Percentiles rank a stretch among this genome's conserved stretches.
These are phyloP conservation scores for Penicillium rolfsii DNA, from an alignment of 2,329 filamentous ascomycete genomes.

Conservation along the genomic window DNA sequence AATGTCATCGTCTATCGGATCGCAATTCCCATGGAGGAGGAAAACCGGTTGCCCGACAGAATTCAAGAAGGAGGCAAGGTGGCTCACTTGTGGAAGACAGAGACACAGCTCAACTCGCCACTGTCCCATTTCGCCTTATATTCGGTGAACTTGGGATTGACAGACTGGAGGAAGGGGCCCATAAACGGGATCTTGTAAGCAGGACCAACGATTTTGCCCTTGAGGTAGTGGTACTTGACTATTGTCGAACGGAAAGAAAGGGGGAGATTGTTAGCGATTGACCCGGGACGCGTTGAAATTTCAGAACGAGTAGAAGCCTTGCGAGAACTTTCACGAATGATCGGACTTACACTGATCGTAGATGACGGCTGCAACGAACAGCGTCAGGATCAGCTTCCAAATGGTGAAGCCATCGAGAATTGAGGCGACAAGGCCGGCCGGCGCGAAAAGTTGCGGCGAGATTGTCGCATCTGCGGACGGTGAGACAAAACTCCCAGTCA, in stretches of 20 bases:
- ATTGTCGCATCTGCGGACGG: constrained; percentile 66
- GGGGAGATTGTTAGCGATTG: constrained; percentile 19
- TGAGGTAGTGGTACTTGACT: constrained; percentile 76
- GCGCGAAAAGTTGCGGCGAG: constrained; percentile 56
- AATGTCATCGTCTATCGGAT: neutral
- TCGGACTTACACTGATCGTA: constrained; percentile 84
- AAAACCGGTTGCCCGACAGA: neutral
- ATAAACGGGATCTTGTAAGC: constrained; percentile 81
- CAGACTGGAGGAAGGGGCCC: constrained; percentile 90
- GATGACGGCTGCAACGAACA: constrained; percentile 71
- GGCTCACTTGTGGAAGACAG: constrained; percentile 95
- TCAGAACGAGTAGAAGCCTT: constrained; percentile 5
- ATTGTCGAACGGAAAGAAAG: constrained; percentile 14
- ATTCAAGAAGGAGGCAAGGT: neutral
- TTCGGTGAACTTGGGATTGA: constrained; percentile 87
- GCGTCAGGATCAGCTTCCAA: constrained; percentile 69
- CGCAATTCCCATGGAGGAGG: neutral
- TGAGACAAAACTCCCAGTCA: constrained; percentile 71
- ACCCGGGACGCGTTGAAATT: constrained; percentile 6
- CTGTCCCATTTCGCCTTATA: constrained; percentile 93
- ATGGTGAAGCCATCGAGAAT: constrained; percentile 62
- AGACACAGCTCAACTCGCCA: constrained; percentile 91
- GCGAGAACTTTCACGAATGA: neutral
- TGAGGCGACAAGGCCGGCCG: constrained; percentile 56
- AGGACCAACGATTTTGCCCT: constrained; percentile 76